Percentiles rank a stretch among this genome's conserved stretches.
These are phyloP conservation scores for Penicillium sp. DNA, from an alignment of 2,329 filamentous ascomycete species.

Conservation along the genomic window DNA sequence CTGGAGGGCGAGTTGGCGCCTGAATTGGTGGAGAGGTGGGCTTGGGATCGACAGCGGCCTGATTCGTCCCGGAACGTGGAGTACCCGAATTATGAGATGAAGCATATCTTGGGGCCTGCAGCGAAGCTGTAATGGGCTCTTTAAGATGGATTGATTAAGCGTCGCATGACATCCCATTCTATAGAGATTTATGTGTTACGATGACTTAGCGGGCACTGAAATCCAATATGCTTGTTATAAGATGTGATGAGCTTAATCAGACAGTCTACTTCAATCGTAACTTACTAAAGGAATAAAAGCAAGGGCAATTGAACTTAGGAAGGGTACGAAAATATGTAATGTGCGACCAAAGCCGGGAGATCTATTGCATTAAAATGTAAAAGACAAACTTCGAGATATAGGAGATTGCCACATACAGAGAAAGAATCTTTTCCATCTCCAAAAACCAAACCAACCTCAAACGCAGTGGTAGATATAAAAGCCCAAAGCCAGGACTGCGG, in stretches of 20 bases:
- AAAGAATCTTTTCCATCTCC: not conserved
- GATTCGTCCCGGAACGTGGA: conserved; percentile 51
- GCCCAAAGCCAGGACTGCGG: not conserved
- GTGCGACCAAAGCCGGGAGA: not conserved
- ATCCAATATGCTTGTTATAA: too few species aligned
- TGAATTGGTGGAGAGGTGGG: conserved; percentile 26
- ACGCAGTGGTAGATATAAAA: not conserved
- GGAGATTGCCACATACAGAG: not conserved
- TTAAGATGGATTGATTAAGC: too few species aligned
- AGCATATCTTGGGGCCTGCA: conserved; percentile 44
- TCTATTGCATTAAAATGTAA: not conserved
- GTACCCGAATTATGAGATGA: conserved; percentile 57
- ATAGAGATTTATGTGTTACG: too few species aligned
- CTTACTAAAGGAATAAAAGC: too few species aligned
- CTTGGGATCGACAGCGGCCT: conserved; percentile 53
- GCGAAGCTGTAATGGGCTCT: conserved; percentile 25
- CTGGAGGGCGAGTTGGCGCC: conserved; percentile 23
- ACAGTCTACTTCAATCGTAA: too few species aligned
- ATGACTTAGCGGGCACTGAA: too few species aligned
- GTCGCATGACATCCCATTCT: too few species aligned
- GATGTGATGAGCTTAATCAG: too few species aligned
- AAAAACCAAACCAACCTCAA: not conserved
- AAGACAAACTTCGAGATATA: not conserved
- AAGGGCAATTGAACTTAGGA: too few species aligned
- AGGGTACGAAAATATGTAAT: too few species aligned